Percentiles rank a stretch among this genome's conserved stretches.
Conservation (phyloP, 1,284 basidiomycete species). For the Puccinia polysora region DNA sequence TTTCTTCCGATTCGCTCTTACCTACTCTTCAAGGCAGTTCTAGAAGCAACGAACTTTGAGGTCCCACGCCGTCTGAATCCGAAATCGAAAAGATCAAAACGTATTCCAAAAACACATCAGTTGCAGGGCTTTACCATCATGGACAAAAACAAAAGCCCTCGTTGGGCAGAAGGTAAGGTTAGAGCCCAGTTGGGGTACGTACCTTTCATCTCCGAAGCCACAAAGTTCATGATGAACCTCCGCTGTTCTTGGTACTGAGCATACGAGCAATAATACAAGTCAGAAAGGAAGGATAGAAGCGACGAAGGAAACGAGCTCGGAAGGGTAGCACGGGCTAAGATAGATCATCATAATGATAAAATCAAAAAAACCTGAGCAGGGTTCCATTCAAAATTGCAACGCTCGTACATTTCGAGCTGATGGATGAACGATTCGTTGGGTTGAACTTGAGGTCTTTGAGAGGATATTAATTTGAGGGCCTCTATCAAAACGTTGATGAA, state of each 20-base stretch:
- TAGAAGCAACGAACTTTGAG: constrained; percentile 13
- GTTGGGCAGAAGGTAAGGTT: too few relatives aligned
- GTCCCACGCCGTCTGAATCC: constrained; percentile 16
- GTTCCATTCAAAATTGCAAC: constrained; percentile 36
- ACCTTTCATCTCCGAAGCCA: constrained; percentile 39
- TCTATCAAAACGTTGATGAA: neutral
- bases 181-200: neutral
- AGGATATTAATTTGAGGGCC: constrained; percentile 27
- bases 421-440: constrained; percentile 39
- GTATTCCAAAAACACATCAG: too few relatives aligned
- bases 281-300: neutral
- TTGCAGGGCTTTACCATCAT: too few relatives aligned
- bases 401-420: constrained; percentile 41
- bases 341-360: too few relatives aligned
- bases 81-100: too few relatives aligned
- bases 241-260: constrained; percentile 37
- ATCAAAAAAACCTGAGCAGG: constrained; percentile 5
- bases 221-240: constrained; percentile 33
- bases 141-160: too few relatives aligned
- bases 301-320: neutral
- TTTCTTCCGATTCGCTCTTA: neutral
- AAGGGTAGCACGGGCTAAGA: neutral
- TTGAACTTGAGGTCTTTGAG: constrained; percentile 37
- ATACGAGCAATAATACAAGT: neutral
- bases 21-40: neutral